A percentile compares a stretch with the other conserved stretches of the same genome.
These are phyloP conservation scores for Botryotinia globosa DNA, from an alignment of 2,329 filamentous ascomycete species.

Conservation along the genomic window DNA sequence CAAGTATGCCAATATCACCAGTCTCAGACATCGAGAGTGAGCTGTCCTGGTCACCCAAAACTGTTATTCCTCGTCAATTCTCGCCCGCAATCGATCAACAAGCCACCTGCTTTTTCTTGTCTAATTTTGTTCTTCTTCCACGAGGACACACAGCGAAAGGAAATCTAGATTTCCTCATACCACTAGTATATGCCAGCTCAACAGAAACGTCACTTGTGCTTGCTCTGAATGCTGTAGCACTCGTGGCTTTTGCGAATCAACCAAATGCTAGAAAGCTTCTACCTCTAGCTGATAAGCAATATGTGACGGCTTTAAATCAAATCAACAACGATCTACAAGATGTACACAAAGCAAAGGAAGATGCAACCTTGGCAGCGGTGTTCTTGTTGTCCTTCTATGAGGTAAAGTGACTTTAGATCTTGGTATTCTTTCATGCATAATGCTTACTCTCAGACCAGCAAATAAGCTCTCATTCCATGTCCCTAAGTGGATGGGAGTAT, in stretches of 20 bases:
- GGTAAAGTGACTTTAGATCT: conserved; percentile 35
- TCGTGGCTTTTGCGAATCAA: conserved; percentile 55
- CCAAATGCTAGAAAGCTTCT: conserved; percentile 38
- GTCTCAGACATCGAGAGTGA: not conserved
- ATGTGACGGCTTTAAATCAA: conserved; percentile 51
- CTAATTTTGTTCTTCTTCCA: conserved; percentile 57
- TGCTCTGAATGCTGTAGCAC: conserved; percentile 54
- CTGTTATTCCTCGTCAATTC: conserved; percentile 39
- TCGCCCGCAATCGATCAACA: conserved; percentile 50
- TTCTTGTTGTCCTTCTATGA: conserved; percentile 60
- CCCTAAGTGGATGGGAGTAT: conserved; percentile 56
- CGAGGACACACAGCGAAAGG: conserved; percentile 49
- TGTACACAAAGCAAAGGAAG: conserved; percentile 47
- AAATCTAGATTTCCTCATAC: conserved; percentile 56
- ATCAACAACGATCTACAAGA: conserved; percentile 53
- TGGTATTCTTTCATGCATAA: not conserved
- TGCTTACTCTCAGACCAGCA: conserved; percentile 35
- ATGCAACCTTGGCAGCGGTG: conserved; percentile 56
- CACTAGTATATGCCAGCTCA: conserved; percentile 47
- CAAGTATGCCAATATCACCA: not conserved
- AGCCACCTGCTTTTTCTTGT: conserved; percentile 55
- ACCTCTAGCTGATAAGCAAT: conserved; percentile 48
- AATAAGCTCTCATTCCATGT: conserved; percentile 52
- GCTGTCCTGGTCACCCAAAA: conserved; percentile 44
- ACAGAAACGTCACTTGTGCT: conserved; percentile 46